Evolutionary conservation across 805 yeast species (phyloP).

Genomic region (Nadsonia fulvescens): DNA sequence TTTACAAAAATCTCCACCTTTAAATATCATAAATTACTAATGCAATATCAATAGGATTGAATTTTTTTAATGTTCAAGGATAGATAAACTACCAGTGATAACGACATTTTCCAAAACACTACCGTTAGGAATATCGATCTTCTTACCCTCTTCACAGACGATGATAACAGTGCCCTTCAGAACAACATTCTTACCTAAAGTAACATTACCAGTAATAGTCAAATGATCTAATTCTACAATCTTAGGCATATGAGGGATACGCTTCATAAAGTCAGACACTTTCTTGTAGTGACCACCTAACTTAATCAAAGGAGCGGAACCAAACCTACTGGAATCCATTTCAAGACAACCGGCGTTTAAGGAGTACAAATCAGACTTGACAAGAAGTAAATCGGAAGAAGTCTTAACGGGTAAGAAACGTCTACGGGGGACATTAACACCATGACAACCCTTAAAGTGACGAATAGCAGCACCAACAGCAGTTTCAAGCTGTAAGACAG

Average conservation of each 20-base stretch:
- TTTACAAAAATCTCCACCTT: too few relatives aligned
- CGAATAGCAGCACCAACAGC: constrained; percentile 99
- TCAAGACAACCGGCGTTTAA: constrained; percentile 82
- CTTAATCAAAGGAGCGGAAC: constrained; percentile 86
- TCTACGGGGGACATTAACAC: constrained; percentile 95
- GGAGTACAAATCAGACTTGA: constrained; percentile 83
- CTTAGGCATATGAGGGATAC: constrained; percentile 91
- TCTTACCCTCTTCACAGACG: constrained; percentile 92
- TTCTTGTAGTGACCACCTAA: constrained; percentile 94
- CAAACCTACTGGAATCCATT: constrained; percentile 70
- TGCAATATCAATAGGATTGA: not conserved
- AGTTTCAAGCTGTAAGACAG: constrained; percentile 89
- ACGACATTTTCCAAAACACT: constrained; percentile 89
- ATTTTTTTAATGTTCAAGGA: constrained; percentile 55
- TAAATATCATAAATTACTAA: constrained; percentile 1
- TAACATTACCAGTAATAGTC: constrained; percentile 93
- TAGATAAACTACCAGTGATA: constrained; percentile 89
- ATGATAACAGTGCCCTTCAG: constrained; percentile 95
- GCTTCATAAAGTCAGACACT: constrained; percentile 74
- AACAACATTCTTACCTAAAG: constrained; percentile 73
- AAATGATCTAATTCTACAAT: constrained; percentile 92
- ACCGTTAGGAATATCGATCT: constrained; percentile 95
- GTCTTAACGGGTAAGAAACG: constrained; percentile 97
- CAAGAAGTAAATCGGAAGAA: constrained; percentile 82
- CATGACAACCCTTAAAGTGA: constrained; percentile 87